Percentiles rank a stretch among this genome's conserved stretches.
phyloP scores from a whole-genome alignment of 1,284 basidiomycete genomes.

The Flammula alnicola region DNA sequence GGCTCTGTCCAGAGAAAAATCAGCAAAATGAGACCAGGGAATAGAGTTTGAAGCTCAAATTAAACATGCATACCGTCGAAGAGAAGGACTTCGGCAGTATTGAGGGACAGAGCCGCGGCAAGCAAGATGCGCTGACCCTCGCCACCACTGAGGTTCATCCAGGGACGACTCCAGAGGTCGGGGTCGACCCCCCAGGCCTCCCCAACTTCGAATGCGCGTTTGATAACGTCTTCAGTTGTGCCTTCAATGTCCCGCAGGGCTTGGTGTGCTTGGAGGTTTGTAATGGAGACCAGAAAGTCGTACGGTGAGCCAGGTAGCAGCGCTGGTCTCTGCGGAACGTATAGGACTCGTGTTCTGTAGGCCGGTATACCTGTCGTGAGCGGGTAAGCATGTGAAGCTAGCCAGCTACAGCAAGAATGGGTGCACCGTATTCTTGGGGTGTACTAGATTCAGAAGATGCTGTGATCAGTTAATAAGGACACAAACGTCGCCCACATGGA shows the following conservation, averaged over 20 bases:
- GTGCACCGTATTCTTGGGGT: constrained; percentile 58
- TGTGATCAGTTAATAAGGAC: neutral
- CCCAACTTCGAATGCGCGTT: constrained; percentile 60
- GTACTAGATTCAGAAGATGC: constrained; percentile 42
- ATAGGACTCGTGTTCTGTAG: constrained; percentile 79
- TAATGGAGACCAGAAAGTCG: constrained; percentile 67
- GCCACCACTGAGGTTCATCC: constrained; percentile 81
- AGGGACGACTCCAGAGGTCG: constrained; percentile 76
- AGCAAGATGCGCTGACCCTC: constrained; percentile 84
- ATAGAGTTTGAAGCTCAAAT: neutral
- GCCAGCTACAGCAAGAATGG: neutral
- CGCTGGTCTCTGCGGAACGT: constrained; percentile 86
- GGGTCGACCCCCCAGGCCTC: constrained; percentile 69
- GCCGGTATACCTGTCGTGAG: constrained; percentile 63
- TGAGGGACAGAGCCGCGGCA: constrained; percentile 72
- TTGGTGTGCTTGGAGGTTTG: constrained; percentile 59
- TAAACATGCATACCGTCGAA: constrained; percentile 71
- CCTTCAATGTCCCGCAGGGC: constrained; percentile 24
- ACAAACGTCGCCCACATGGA: neutral
- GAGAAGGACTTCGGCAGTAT: constrained; percentile 79
- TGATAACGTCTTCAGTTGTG: constrained; percentile 31
- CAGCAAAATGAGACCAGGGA: neutral
- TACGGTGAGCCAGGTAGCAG: constrained; percentile 81
- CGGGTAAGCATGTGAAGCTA: neutral
- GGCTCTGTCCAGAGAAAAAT: constrained; percentile 61